A percentile compares a stretch with the other conserved stretches of the same genome.
Conservation (phyloP, 768 basidiomycete genomes). For the Termitomyces sp. region DNA sequence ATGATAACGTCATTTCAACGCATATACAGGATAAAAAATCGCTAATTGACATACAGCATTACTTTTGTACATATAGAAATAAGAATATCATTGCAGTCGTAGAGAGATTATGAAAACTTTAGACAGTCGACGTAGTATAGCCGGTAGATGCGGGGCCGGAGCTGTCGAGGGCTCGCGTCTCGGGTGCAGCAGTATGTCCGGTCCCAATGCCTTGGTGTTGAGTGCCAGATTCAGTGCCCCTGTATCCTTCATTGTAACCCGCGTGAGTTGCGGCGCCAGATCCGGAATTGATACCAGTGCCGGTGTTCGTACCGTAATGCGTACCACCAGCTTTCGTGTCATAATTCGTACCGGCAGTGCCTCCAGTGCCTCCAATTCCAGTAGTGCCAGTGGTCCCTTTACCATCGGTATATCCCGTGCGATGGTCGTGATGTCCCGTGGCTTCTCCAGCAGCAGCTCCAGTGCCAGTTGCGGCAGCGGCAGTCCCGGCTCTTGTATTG, state of each 20-base stretch:
- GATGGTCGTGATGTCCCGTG: background rate
- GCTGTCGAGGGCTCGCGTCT: background rate
- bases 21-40: background rate
- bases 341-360: background rate
- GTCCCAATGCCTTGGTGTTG: background rate
- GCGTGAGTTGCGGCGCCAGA: background rate
- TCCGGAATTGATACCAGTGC: background rate
- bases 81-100: background rate
- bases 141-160: background rate
- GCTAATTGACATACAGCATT: background rate
- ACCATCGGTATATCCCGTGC: background rate
- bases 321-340: background rate
- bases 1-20: background rate
- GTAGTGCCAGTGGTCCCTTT: background rate
- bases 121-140: background rate
- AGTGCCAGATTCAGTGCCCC: background rate
- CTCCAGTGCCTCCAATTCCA: background rate
- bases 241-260: conserved; percentile 9
- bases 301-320: background rate
- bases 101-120: background rate
- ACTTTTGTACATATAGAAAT: too few relatives aligned
- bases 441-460: background rate
- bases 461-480: background rate
- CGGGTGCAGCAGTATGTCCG: background rate
- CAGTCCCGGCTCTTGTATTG: background rate